A percentile compares a stretch with the other conserved stretches of the same genome.
These are phyloP conservation scores for Malania oleifera DNA, from an alignment of 164 flowering plant species.

Conservation along the genomic window DNA sequence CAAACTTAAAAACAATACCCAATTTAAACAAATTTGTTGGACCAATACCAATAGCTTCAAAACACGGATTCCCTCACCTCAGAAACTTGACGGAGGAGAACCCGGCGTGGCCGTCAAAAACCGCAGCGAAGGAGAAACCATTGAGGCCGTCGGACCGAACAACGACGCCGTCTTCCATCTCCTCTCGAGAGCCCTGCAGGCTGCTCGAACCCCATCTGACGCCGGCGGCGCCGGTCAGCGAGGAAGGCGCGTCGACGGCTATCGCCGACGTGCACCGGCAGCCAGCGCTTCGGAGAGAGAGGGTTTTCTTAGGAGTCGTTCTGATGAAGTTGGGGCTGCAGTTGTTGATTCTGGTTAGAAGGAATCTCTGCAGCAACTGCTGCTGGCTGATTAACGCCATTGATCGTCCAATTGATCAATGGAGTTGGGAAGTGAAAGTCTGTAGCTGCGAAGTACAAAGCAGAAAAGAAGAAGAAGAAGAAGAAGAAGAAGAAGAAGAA, in stretches of 20 bases:
- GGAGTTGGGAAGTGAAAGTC: too few relatives aligned
- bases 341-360: conserved; percentile 24
- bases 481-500: not conserved
- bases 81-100: conserved; percentile 79
- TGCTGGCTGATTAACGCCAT: conserved; percentile 76
- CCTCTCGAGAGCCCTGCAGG: conserved; percentile 73
- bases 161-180: conserved; percentile 88
- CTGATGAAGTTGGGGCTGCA: conserved; percentile 9
- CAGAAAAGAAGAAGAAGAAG: too few relatives aligned
- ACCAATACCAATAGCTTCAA: too few relatives aligned
- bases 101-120: conserved; percentile 95
- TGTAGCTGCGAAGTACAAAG: too few relatives aligned
- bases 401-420: too few relatives aligned
- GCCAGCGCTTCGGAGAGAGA: conserved; percentile 10
- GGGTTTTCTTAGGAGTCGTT: conserved; percentile 6
- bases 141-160: conserved; percentile 51
- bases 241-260: conserved; percentile 63
- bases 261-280: conserved; percentile 75
- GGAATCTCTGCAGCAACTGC: conserved; percentile 56
- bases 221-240: conserved; percentile 41
- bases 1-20: too few relatives aligned
- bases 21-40: too few relatives aligned
- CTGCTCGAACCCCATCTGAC: conserved; percentile 67
- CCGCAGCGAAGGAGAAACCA: conserved; percentile 88
- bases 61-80: conserved; percentile 40